A percentile compares a stretch with the other conserved stretches of the same genome.
Evolutionary conservation across 441 rosid species (phyloP).

Genomic region (Jatropha multifida): DNA sequence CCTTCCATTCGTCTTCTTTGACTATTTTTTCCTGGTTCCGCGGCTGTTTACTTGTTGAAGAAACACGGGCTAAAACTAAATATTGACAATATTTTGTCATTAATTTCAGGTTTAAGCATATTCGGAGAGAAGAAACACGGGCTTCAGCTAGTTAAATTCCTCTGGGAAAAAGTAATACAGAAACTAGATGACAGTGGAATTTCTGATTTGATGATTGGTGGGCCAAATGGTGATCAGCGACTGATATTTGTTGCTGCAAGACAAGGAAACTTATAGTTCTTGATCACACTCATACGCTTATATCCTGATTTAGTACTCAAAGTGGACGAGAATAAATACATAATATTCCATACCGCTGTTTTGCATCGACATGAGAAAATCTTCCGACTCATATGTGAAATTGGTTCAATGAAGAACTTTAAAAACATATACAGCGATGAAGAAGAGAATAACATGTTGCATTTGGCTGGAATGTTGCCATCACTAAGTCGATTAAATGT

Average conservation of each 20-base stretch:
- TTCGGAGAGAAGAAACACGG: neutral
- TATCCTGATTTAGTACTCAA: conserved; percentile 34
- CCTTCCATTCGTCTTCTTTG: neutral
- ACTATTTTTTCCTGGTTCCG: too few relatives aligned
- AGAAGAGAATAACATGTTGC: conserved; percentile 13
- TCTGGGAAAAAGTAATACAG: conserved; percentile 3
- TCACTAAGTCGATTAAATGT: conserved; percentile 20
- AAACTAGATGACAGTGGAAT: conserved; percentile 21
- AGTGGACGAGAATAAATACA: conserved; percentile 21
- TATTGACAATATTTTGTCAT: too few relatives aligned
- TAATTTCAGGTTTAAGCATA: neutral
- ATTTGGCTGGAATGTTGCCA: conserved; percentile 3
- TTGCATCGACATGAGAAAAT: conserved; percentile 36
- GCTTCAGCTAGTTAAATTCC: neutral
- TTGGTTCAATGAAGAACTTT: conserved; percentile 29
- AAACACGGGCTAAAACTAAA: neutral
- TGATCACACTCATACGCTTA: conserved; percentile 20
- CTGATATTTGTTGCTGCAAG: conserved; percentile 29
- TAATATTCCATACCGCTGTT: conserved; percentile 40
- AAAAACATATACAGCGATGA: conserved; percentile 28
- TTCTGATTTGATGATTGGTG: conserved; percentile 14
- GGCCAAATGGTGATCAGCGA: neutral
- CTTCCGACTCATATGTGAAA: conserved; percentile 26
- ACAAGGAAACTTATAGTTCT: conserved; percentile 30
- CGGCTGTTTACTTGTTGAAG: too few relatives aligned